Conservation (phyloP, 129 eudicot genomes). For the Arctium minus region DNA sequence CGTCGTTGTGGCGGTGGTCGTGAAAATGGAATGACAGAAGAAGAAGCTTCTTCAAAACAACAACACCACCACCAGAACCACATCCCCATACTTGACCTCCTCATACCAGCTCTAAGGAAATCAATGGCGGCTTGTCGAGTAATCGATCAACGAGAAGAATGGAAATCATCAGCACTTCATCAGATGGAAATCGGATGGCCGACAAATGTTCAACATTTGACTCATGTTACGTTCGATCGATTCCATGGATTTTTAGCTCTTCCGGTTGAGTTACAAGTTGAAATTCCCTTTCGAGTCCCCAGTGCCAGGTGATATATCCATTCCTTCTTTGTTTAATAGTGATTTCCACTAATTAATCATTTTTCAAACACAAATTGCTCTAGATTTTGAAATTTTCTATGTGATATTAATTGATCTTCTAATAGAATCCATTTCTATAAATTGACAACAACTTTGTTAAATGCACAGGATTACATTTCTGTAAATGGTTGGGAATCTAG, state of each 20-base stretch:
- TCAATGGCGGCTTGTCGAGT: constrained; percentile 75
- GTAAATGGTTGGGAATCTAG: no score
- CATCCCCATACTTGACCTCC: constrained; percentile 50
- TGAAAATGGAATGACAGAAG: neutral
- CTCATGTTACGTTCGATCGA: constrained; percentile 88
- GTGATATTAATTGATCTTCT: no score
- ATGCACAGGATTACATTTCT: no score
- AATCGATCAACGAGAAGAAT: constrained; percentile 27
- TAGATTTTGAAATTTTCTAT: no score
- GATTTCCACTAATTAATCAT: no score
- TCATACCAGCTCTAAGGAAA: constrained; percentile 60
- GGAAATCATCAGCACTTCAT: constrained; percentile 32
- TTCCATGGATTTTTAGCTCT: constrained; percentile 90
- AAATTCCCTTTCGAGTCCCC: constrained; percentile 29
- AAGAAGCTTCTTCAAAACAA: constrained; percentile 8
- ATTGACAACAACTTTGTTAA: no score
- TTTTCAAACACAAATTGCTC: no score
- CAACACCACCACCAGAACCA: constrained; percentile 30
- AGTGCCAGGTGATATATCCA: no score
- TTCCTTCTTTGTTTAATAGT: no score
- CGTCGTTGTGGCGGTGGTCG: constrained; percentile 14
- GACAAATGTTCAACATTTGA: constrained; percentile 76
- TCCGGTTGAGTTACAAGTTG: constrained; percentile 80
- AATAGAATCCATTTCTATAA: no score
- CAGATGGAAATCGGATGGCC: constrained; percentile 96